These are phyloP conservation scores for Rosa lucieae DNA, from an alignment of 306 rosid genomes.

Conservation along the genomic window DNA sequence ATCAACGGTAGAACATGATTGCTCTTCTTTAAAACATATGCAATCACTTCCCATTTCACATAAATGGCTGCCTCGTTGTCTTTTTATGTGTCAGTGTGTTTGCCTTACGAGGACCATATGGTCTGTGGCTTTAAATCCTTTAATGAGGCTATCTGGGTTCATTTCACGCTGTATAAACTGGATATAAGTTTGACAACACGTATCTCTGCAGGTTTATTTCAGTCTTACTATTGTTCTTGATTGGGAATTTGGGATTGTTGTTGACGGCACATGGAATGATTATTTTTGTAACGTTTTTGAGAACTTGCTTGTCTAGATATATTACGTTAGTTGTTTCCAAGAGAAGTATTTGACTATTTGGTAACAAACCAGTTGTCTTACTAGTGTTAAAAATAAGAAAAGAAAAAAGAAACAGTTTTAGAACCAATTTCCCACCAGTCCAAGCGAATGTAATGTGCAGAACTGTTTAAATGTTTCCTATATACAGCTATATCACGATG, in stretches of 20 bases:
- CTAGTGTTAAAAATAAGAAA: no score
- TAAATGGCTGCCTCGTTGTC: background rate
- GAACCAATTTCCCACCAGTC: no score
- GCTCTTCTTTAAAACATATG: background rate
- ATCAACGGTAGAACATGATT: background rate
- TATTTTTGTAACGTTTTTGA: no score
- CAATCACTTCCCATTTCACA: background rate
- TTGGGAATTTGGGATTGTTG: background rate
- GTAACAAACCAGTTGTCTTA: no score
- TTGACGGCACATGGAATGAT: background rate
- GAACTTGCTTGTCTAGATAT: background rate
- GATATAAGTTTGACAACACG: background rate
- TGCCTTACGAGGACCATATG: background rate
- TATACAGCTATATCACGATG: no score
- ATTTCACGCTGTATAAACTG: background rate
- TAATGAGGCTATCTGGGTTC: no score
- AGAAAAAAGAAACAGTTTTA: no score
- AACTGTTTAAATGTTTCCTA: no score
- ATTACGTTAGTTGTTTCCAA: background rate
- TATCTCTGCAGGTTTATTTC: background rate
- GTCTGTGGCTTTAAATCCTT: background rate
- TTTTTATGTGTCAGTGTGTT: background rate
- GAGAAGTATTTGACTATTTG: no score
- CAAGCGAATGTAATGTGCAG: no score
- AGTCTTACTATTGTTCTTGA: background rate